Base-by-base conservation (phyloP, 164 flowering plant species). In the Dillenia suffruticosa region DNA sequence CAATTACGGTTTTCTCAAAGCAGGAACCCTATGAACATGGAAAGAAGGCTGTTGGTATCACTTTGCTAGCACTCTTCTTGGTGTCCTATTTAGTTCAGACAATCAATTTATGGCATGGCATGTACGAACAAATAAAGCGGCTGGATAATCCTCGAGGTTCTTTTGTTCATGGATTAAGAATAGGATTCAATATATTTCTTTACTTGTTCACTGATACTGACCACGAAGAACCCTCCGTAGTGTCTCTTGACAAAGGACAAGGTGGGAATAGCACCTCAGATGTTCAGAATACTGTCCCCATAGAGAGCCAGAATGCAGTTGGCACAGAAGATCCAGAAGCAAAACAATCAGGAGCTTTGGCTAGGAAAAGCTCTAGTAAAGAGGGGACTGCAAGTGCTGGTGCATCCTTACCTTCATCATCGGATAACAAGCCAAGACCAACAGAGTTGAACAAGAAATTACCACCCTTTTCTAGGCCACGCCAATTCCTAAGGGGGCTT, bases 1-100 rank as follows among this genome's bases (percentile, higher is more conserved):
- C 85, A 10, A 57, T 81, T 62, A 50, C 78, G 44, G 74, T 76
- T 51, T 78, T 94, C 40, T 51, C 73, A 54, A 77, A 74, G 61
- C 76, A 54, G 50, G 75, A 81, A 14, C 71, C 82, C 50, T 73
- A 88, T 44, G 44, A 44, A 9, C 32, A 26, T 46, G 72, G 44
- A 2, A 84, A 82, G 70, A 79, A 63, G 12, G 72, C 48, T 26
- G 50, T 89, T 17, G 95, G 96, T 46, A 75, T 84, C 15, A 71
- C 78, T 73, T 79, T 94, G 94, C 45, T 94, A 9, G 2, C 60
- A n/a, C 68, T 94, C 5, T 87, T 87, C 66, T 54, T 86, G 44
- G 50, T 85, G 2, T 82, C 86, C 32, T 89, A 80, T 65, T 10
- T 69, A 9, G 72, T 81, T 0, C 86, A 83, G 56, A 71, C 88